phyloP scores from a whole-genome alignment of 306 rosid genomes.

The Vicia villosa region DNA sequence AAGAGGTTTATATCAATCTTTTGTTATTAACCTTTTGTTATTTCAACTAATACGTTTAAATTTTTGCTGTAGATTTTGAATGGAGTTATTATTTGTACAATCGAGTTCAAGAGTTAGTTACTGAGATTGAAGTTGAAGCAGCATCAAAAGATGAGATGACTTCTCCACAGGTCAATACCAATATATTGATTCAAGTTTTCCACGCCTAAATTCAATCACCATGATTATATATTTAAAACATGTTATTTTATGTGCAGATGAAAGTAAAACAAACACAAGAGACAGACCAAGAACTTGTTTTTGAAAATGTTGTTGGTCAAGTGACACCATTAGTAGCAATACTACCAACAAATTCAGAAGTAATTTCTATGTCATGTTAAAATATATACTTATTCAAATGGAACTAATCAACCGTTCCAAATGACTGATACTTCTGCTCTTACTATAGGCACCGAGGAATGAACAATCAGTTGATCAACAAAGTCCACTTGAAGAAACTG shows the following conservation, averaged over 20 bases:
- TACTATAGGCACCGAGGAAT: background rate
- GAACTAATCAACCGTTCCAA: too few relatives aligned
- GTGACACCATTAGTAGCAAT: background rate
- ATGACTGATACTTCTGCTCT: background rate
- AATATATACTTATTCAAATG: background rate
- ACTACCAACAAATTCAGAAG: background rate
- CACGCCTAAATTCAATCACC: background rate
- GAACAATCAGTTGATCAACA: background rate
- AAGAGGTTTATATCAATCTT: too few relatives aligned
- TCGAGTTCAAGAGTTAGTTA: too few relatives aligned
- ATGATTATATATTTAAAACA: background rate
- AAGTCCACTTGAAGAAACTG: background rate
- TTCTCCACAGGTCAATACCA: background rate
- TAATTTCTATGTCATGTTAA: background rate
- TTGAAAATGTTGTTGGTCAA: background rate
- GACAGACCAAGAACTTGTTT: slow-evolving; percentile 30
- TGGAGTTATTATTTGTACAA: too few relatives aligned
- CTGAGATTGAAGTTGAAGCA: background rate
- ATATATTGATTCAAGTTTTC: background rate
- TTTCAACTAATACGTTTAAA: too few relatives aligned
- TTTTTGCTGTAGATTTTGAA: too few relatives aligned
- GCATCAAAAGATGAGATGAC: background rate
- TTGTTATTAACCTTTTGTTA: too few relatives aligned
- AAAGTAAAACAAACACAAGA: background rate
- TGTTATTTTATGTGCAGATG: background rate